Evolutionary conservation across 371 early-diverging fungal genomes (phyloP).

Genomic region (Phascolomyces articulosus): DNA sequence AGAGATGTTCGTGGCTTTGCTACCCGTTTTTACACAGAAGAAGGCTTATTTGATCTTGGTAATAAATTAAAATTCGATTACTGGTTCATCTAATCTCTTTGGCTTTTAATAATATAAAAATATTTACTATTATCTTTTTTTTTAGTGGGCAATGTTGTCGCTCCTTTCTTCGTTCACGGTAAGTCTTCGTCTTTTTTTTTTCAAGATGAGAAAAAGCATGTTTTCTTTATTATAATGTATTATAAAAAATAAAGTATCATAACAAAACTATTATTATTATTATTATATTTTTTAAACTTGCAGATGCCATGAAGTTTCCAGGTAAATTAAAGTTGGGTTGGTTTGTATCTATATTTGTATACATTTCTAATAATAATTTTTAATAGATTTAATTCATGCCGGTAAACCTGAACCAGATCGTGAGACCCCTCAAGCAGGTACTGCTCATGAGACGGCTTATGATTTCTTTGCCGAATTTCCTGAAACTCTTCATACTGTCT

Average conservation of each 20-base stretch:
- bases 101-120: not conserved
- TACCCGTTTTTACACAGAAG: conserved; percentile 62
- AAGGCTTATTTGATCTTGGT: conserved; percentile 56
- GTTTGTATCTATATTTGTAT: no score
- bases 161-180: conserved; percentile 49
- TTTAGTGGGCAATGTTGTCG: conserved; percentile 50
- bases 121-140: not conserved
- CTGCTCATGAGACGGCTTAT: conserved; percentile 54
- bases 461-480: conserved; percentile 54
- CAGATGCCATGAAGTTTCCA: conserved; percentile 50
- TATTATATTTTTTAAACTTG: no score
- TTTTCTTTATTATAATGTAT: no score
- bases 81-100: not conserved
- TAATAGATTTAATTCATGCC: conserved; percentile 49
- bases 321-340: not conserved
- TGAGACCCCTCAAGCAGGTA: conserved; percentile 51
- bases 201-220: not conserved
- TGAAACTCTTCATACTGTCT: conserved; percentile 45
- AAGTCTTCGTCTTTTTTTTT: not conserved
- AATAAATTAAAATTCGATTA: no score
- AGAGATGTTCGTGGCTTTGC: conserved; percentile 66
- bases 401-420: conserved; percentile 50
- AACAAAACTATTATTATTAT: no score
- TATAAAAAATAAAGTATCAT: no score
- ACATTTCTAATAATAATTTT: not conserved